Evolutionary conservation across 345 rosid genomes (phyloP).

Genomic region (Brassica juncea): DNA sequence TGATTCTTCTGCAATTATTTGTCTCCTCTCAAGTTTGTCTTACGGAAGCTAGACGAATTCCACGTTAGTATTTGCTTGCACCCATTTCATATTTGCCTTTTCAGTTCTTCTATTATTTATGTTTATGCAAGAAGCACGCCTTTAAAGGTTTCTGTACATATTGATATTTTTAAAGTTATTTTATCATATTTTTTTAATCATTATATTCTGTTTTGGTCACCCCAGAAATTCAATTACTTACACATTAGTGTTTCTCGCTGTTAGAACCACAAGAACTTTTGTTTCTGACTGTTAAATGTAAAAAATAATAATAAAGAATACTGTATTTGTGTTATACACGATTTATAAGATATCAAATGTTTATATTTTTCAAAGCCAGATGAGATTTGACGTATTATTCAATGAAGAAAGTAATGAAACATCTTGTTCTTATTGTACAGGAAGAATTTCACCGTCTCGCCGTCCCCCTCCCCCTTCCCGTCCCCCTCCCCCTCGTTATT

Average conservation of each 20-base stretch:
- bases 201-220: background rate
- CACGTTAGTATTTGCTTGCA: constrained; percentile 10
- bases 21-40: constrained; percentile 16
- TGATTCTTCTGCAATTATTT: background rate
- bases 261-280: background rate
- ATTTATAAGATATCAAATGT: background rate
- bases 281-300: background rate
- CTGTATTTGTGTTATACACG: background rate
- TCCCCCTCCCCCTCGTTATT: constrained; percentile 3
- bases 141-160: background rate
- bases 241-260: background rate
- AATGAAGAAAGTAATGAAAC: background rate
- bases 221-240: background rate
- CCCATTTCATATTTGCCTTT: background rate
- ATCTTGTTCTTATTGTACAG: background rate
- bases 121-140: background rate
- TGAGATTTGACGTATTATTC: background rate
- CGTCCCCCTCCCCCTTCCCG: background rate
- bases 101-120: background rate
- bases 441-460: background rate
- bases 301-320: background rate
- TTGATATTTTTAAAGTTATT: background rate
- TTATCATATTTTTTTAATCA: background rate
- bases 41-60: background rate
- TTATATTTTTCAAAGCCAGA: background rate